Percentiles rank a stretch among this genome's conserved stretches.
phyloP scores from a whole-genome alignment of 345 rosid species.

The Atalantia buxifolia region DNA sequence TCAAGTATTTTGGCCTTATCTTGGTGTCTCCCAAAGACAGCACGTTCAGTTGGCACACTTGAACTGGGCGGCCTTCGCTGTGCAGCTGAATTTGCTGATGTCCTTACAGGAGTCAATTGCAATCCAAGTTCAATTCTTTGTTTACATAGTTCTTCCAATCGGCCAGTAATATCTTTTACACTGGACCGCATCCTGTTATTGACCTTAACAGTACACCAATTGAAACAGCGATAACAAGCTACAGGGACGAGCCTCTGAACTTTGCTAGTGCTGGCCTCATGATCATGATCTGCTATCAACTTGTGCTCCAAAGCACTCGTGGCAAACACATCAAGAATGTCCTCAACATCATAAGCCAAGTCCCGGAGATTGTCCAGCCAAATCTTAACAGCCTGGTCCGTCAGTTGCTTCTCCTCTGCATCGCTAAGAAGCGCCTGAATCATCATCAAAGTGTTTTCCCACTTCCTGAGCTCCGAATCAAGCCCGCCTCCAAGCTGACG shows the following conservation, averaged over 20 bases:
- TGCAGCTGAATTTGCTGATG: background rate
- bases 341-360: background rate
- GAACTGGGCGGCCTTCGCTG: background rate
- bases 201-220: background rate
- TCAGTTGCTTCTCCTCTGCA: background rate
- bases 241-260: background rate
- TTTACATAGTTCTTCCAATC: background rate
- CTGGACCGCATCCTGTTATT: background rate
- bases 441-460: background rate
- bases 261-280: background rate
- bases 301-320: background rate
- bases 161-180: background rate
- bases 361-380: background rate
- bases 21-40: background rate
- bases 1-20: conserved; percentile 1
- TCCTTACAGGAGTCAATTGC: background rate
- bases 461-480: background rate
- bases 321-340: background rate
- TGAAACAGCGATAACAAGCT: background rate
- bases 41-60: background rate
- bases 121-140: background rate
- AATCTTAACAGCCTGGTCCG: background rate
- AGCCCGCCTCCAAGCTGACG: background rate
- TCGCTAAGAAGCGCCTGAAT: background rate
- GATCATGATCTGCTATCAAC: background rate